These are phyloP conservation scores for Vitis hybrid DNA, from an alignment of 177 flowering plant species.

Conservation along the genomic window DNA sequence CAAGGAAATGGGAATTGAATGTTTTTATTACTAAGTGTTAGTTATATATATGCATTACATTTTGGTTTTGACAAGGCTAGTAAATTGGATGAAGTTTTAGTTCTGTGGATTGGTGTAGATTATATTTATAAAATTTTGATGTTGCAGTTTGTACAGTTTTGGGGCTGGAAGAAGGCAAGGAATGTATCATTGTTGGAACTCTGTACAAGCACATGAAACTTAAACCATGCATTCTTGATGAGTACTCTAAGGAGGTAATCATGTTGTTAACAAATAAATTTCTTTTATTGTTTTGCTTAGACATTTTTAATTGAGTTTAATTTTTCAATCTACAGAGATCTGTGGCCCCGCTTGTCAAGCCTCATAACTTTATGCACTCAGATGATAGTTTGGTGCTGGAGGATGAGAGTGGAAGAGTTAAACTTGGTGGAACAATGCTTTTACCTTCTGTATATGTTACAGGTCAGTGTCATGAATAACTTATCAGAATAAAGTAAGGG, in stretches of 20 bases:
- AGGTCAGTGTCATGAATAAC: constrained; percentile 42
- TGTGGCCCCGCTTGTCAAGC: constrained; percentile 64
- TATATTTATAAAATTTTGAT: constrained; percentile 5
- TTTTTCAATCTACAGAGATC: constrained; percentile 65
- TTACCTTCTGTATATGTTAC: constrained; percentile 77
- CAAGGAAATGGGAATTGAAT: too few relatives aligned
- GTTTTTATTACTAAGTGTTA: too few relatives aligned
- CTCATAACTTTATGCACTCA: constrained; percentile 82
- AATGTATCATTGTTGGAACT: constrained; percentile 89
- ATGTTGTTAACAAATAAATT: background rate
- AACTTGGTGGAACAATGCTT: constrained; percentile 62
- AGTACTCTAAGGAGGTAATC: constrained; percentile 87
- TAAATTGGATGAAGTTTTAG: background rate
- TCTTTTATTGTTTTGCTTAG: background rate
- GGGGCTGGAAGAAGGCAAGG: constrained; percentile 77
- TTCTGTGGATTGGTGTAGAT: background rate
- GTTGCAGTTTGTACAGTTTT: constrained; percentile 77
- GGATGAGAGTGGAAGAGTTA: constrained; percentile 97
- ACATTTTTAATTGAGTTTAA: background rate
- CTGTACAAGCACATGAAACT: constrained; percentile 97
- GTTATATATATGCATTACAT: too few relatives aligned
- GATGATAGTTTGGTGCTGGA: constrained; percentile 86
- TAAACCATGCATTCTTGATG: constrained; percentile 86
- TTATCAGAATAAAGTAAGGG: background rate
- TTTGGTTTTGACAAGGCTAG: too few relatives aligned